These are phyloP conservation scores for Ganoderma multipileum DNA, from an alignment of 1,284 basidiomycete genomes.

Conservation along the genomic window DNA sequence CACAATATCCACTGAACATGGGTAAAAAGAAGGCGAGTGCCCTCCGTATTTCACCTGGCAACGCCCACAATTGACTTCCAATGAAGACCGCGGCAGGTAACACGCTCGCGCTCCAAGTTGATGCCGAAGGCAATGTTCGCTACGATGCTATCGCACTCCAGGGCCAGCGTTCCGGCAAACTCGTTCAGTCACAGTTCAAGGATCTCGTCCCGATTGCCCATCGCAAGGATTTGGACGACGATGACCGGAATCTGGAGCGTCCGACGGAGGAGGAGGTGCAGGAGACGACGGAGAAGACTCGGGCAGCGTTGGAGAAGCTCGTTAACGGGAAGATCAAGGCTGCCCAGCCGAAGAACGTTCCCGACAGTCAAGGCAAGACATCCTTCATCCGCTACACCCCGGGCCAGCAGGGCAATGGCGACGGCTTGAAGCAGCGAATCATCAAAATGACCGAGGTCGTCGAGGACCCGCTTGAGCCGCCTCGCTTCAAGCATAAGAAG, in stretches of 20 bases:
- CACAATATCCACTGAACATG: constrained; percentile 96
- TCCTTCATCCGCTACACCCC: constrained; percentile 97
- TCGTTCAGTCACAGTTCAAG: constrained; percentile 95
- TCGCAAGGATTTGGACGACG: constrained; percentile 87
- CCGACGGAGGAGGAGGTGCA: constrained; percentile 93
- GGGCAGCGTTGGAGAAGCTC: constrained; percentile 91
- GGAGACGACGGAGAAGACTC: constrained; percentile 89
- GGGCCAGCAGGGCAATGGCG: constrained; percentile 78
- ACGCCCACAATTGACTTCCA: not conserved
- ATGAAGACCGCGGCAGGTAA: constrained; percentile 85
- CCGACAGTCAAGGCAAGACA: constrained; percentile 80
- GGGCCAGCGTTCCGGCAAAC: constrained; percentile 86
- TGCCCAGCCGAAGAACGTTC: constrained; percentile 90
- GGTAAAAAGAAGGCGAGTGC: constrained; percentile 87
- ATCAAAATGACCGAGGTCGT: constrained; percentile 99
- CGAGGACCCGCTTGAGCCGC: constrained; percentile 97
- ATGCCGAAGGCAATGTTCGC: constrained; percentile 93
- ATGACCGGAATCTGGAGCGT: constrained; percentile 81
- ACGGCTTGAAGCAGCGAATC: constrained; percentile 88
- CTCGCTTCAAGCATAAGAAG: constrained; percentile 98
- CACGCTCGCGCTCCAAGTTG: constrained; percentile 95
- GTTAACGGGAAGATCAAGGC: constrained; percentile 97
- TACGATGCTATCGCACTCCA: constrained; percentile 98
- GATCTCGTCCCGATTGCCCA: constrained; percentile 94
- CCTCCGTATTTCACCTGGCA: not conserved